These are phyloP conservation scores for Talaromyces ruber DNA, from an alignment of 495 filamentous ascomycete species.

Conservation along the genomic window DNA sequence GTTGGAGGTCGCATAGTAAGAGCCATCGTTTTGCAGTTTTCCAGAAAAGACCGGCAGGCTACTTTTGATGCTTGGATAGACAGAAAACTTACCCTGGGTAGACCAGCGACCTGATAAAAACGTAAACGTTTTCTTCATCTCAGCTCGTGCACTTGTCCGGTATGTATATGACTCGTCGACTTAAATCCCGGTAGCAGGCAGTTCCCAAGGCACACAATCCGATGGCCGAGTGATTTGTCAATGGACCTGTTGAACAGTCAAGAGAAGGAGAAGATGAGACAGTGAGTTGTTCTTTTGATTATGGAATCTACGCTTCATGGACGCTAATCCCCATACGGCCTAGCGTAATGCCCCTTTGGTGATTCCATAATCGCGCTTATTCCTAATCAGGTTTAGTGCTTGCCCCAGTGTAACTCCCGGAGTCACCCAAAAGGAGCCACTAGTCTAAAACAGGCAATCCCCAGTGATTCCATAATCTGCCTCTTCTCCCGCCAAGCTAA, in stretches of 20 bases:
- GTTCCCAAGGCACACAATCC: background rate
- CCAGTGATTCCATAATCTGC: background rate
- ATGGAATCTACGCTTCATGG: background rate
- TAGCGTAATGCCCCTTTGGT: background rate
- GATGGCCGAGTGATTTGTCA: background rate
- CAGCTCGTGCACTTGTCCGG: background rate
- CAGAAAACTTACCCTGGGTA: background rate
- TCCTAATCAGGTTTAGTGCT: background rate
- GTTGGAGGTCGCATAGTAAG: background rate
- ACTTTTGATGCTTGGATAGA: background rate
- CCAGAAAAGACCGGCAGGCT: background rate
- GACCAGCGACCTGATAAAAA: background rate
- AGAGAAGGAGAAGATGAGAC: background rate
- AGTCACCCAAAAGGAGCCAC: background rate
- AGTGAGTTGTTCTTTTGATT: background rate
- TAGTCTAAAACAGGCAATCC: background rate
- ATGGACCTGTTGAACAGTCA: background rate
- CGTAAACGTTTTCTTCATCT: background rate
- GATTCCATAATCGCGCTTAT: background rate
- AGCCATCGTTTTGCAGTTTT: background rate
- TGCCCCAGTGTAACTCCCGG: background rate
- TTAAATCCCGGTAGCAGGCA: background rate
- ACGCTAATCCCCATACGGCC: background rate
- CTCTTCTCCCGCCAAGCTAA: background rate
- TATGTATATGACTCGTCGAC: background rate